Evolutionary conservation across 768 basidiomycete species (phyloP).

Genomic region (Gymnopilus junonius): DNA sequence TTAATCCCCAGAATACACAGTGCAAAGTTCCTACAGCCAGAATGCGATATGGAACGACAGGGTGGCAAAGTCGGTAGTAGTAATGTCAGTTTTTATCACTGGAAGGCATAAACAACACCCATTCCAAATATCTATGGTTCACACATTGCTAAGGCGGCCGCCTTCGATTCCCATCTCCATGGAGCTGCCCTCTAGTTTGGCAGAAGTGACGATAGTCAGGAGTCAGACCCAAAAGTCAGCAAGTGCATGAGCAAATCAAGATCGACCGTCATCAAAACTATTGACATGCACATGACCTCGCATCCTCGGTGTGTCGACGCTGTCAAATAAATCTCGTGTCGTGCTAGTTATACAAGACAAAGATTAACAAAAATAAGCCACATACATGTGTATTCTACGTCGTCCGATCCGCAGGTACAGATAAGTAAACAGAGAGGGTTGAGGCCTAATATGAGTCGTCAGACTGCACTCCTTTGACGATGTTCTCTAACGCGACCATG

Average conservation of each 20-base stretch:
- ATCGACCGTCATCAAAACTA: not conserved
- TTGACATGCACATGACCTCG: not conserved
- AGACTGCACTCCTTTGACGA: conserved; percentile 38
- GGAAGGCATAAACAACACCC: not conserved
- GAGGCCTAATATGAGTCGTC: not conserved
- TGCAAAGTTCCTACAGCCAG: no score
- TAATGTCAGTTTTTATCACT: not conserved
- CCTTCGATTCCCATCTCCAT: not conserved
- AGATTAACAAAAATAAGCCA: not conserved
- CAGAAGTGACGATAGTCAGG: not conserved
- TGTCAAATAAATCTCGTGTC: not conserved
- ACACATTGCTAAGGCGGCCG: not conserved
- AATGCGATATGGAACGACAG: not conserved
- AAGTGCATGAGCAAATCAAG: not conserved
- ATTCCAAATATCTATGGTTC: not conserved
- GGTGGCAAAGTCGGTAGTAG: not conserved
- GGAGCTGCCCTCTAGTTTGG: not conserved
- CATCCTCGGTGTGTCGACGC: not conserved
- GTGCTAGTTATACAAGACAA: not conserved
- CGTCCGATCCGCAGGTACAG: not conserved
- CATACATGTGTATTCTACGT: not conserved
- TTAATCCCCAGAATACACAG: no score
- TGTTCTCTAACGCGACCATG: conserved; percentile 68
- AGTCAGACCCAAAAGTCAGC: not conserved
- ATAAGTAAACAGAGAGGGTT: not conserved